These are phyloP conservation scores for Verbena officinalis DNA, from an alignment of 257 asterid genomes.

Conservation along the genomic window DNA sequence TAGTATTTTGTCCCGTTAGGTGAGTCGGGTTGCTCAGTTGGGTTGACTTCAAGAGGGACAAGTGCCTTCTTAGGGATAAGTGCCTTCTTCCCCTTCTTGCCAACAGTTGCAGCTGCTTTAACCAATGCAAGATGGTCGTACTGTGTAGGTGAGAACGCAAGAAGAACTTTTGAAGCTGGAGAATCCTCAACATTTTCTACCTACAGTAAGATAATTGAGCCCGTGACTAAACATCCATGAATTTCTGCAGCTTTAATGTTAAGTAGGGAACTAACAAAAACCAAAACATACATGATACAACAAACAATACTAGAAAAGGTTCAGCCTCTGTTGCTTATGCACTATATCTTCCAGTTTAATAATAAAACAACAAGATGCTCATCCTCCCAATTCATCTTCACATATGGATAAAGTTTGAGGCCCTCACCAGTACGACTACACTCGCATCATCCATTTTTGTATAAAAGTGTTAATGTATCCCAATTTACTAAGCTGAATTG, in stretches of 20 bases:
- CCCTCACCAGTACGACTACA: neutral
- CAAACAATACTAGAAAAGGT: slow-evolving; percentile 3
- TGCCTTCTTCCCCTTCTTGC: slow-evolving; percentile 85
- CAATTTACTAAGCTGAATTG: neutral
- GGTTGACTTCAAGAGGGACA: slow-evolving; percentile 67
- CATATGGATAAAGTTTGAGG: slow-evolving; percentile 5
- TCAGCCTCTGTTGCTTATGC: neutral
- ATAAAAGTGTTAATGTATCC: too few relatives aligned
- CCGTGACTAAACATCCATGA: slow-evolving; percentile 17
- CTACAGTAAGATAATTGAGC: slow-evolving; percentile 42
- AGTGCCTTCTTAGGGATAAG: slow-evolving; percentile 69
- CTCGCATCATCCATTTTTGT: too few relatives aligned
- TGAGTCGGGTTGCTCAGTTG: slow-evolving; percentile 53
- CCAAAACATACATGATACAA: slow-evolving; percentile 2
- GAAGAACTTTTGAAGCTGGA: slow-evolving; percentile 73
- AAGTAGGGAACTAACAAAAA: neutral
- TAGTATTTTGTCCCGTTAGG: slow-evolving; percentile 80
- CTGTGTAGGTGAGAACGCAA: slow-evolving; percentile 78
- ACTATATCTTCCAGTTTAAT: neutral
- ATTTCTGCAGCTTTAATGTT: slow-evolving; percentile 17
- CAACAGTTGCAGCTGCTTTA: slow-evolving; percentile 69
- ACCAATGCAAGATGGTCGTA: slow-evolving; percentile 75
- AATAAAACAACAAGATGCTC: neutral
- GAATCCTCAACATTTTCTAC: slow-evolving; percentile 72
- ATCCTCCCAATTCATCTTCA: slow-evolving; percentile 1